Evolutionary conservation across 495 filamentous ascomycete species (phyloP).

Genomic region (Arthonia radiata): DNA sequence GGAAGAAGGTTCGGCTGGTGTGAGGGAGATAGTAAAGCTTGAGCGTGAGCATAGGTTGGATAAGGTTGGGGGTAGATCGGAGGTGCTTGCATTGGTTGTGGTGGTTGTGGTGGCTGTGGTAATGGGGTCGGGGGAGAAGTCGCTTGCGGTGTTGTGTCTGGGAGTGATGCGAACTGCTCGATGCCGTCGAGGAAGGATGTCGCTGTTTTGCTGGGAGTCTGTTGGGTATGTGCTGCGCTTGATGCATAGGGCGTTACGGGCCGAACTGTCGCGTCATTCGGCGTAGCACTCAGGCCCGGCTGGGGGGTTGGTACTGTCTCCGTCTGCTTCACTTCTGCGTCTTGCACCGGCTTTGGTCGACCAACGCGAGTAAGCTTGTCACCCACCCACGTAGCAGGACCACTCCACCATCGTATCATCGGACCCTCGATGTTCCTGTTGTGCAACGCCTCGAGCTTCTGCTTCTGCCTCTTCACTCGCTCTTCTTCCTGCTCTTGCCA

Average conservation of each 20-base stretch:
- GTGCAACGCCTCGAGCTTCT: conserved; percentile 60
- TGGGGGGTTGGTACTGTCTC: no score
- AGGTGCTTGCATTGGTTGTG: no score
- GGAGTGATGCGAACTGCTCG: conserved; percentile 9
- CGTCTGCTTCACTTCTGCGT: background rate
- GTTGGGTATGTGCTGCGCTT: conserved; percentile 1
- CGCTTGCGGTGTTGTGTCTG: background rate
- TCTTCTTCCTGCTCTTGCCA: conserved; percentile 86
- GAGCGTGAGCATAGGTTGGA: no score
- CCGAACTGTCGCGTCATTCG: conserved; percentile 1
- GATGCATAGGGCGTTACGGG: conserved; percentile 1
- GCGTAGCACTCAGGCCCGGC: no score
- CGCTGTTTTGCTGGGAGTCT: conserved; percentile 4
- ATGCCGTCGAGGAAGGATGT: conserved; percentile 12
- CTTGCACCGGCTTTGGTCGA: background rate
- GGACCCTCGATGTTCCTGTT: conserved; percentile 71
- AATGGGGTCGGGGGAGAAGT: no score
- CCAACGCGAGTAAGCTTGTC: conserved; percentile 39
- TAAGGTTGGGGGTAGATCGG: no score
- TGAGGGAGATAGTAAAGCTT: no score
- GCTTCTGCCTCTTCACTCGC: conserved; percentile 55
- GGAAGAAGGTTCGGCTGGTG: no score
- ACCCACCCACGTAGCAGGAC: conserved; percentile 49
- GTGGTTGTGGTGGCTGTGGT: no score
- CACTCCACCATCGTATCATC: conserved; percentile 84